phyloP scores from a whole-genome alignment of 1,284 basidiomycete genomes.

The Coniferiporia sulphurascens region DNA sequence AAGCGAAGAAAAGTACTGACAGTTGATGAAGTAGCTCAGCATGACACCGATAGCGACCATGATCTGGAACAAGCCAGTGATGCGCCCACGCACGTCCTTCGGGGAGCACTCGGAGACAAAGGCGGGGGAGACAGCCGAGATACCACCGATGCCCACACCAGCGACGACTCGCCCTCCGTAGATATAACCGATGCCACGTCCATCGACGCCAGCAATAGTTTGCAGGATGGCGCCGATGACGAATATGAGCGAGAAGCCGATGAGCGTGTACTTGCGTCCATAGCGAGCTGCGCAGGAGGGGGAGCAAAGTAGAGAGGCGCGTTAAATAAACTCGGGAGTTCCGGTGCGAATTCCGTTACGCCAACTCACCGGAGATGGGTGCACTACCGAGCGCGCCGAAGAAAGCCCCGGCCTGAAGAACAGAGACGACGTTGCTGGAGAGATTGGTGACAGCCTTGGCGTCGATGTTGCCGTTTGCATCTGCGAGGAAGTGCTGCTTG shows the following conservation, averaged over 20 bases:
- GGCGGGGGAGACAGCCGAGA: constrained; percentile 66
- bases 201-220: constrained; percentile 50
- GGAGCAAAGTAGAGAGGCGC: too few relatives aligned
- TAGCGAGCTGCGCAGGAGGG: not conserved
- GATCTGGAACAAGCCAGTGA: constrained; percentile 78
- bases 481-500: constrained; percentile 51
- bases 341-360: not conserved
- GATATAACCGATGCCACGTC: constrained; percentile 56
- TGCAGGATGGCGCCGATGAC: constrained; percentile 58
- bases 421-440: constrained; percentile 65
- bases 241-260: constrained; percentile 60
- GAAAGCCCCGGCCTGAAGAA: constrained; percentile 79
- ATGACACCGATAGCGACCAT: constrained; percentile 77
- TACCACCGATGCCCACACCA: constrained; percentile 65
- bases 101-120: constrained; percentile 79
- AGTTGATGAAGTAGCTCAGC: constrained; percentile 75
- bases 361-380: constrained; percentile 51
- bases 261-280: constrained; percentile 39
- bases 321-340: not conserved
- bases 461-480: constrained; percentile 34
- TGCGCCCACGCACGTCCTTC: constrained; percentile 67
- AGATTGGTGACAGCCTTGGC: constrained; percentile 40
- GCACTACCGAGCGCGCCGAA: constrained; percentile 69
- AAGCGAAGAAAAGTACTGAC: constrained; percentile 34
- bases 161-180: constrained; percentile 72